Evolutionary conservation across 352 stramenopile species (phyloP).

Genomic region (Phytophthora niederhauseri): DNA sequence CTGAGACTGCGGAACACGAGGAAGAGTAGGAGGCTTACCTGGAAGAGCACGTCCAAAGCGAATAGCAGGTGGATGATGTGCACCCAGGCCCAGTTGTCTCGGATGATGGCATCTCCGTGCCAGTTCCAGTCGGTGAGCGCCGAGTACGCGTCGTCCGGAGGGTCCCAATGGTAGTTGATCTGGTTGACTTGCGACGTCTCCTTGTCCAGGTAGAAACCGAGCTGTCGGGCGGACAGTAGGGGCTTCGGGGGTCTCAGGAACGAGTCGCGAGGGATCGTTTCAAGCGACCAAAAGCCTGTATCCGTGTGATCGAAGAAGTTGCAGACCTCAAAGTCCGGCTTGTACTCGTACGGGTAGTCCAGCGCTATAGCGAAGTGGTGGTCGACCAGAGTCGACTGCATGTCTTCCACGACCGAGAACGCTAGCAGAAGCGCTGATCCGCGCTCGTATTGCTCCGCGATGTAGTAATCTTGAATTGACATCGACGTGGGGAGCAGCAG

Average conservation of each 20-base stretch:
- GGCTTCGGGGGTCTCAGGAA: conserved; percentile 31
- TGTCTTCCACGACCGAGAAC: conserved; percentile 37
- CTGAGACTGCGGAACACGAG: conserved; percentile 43
- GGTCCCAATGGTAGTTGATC: conserved; percentile 35
- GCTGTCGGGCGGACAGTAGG: conserved; percentile 39
- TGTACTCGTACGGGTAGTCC: conserved; percentile 43
- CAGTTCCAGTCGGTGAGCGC: conserved; percentile 35
- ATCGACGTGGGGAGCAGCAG: conserved; percentile 32
- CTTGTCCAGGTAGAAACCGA: conserved; percentile 47
- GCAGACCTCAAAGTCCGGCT: conserved; percentile 32
- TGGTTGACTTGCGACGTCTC: conserved; percentile 50
- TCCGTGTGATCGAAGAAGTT: conserved; percentile 21
- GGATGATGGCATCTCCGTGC: conserved; percentile 36
- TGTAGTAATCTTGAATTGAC: conserved; percentile 43
- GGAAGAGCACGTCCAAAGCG: conserved; percentile 45
- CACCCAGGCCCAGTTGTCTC: conserved; percentile 59
- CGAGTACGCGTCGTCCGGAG: conserved; percentile 20
- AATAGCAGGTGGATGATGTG: conserved; percentile 56
- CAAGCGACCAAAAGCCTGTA: conserved; percentile 31
- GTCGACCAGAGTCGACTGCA: conserved; percentile 19
- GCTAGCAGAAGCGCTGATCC: conserved; percentile 27
- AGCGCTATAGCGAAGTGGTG: conserved; percentile 35
- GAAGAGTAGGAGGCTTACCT: conserved; percentile 43
- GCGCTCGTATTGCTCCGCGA: conserved; percentile 30
- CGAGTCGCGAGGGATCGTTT: conserved; percentile 26